Percentiles rank a stretch among this genome's conserved stretches.
Conservation (phyloP, 176 grass and related monocot genomes). For the Eragrostis curvula region DNA sequence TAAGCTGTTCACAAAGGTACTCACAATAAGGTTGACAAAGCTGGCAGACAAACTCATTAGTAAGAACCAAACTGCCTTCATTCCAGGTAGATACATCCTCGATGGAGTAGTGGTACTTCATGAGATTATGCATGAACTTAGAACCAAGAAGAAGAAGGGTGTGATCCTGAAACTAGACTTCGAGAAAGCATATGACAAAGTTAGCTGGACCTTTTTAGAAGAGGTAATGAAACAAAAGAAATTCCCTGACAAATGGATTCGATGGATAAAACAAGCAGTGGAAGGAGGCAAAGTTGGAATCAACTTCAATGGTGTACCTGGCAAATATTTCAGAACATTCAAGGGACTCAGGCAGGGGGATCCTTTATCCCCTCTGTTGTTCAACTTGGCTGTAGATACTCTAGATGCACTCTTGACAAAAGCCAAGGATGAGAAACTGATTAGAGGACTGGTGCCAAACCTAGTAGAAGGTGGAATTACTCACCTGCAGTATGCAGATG, state of each 20-base stretch:
- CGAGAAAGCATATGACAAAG: too few relatives aligned
- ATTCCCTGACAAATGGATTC: too few relatives aligned
- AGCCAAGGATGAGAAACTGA: neutral
- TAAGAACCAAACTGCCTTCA: neutral
- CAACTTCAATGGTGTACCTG: neutral
- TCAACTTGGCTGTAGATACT: neutral
- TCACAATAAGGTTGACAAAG: neutral
- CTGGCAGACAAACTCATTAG: neutral
- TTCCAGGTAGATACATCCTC: too few relatives aligned
- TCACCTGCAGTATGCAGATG: neutral
- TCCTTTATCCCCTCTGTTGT: neutral
- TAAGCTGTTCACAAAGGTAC: neutral
- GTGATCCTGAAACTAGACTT: too few relatives aligned
- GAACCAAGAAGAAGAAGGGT: too few relatives aligned
- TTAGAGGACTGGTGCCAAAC: neutral
- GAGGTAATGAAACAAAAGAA: neutral
- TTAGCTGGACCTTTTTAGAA: too few relatives aligned
- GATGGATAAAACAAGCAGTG: neutral
- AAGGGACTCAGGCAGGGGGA: neutral
- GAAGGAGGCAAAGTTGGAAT: neutral
- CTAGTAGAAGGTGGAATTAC: neutral
- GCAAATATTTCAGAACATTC: neutral
- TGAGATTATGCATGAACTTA: neutral
- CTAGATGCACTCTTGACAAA: neutral
- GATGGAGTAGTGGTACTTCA: neutral